Evolutionary conservation across 768 basidiomycete genomes (phyloP).

Genomic region (Calocybe cyanea): DNA sequence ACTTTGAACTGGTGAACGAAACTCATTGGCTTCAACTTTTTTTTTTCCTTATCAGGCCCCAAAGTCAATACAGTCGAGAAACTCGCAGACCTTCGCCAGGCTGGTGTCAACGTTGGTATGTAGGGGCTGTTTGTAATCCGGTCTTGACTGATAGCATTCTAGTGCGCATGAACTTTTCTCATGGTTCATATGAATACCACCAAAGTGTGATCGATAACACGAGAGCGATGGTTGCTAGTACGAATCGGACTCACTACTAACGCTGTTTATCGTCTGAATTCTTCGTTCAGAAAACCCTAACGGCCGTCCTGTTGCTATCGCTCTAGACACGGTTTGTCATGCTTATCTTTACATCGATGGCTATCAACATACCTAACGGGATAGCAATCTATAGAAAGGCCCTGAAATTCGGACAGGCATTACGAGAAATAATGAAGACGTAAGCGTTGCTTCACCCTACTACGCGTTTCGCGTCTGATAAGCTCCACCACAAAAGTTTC

Average conservation of each 20-base stretch:
- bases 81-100: conserved; percentile 76
- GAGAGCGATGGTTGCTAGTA: conserved; percentile 77
- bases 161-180: conserved; percentile 99
- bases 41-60: conserved; percentile 56
- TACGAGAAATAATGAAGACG: conserved; percentile 84
- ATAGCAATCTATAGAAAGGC: conserved; percentile 69
- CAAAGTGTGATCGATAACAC: conserved; percentile 99
- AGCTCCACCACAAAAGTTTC: conserved; percentile 46
- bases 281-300: conserved; percentile 51
- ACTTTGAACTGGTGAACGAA: conserved; percentile 6
- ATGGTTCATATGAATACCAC: conserved; percentile 98
- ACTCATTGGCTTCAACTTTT: conserved; percentile 7
- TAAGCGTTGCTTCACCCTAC: conserved; percentile 41
- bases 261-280: conserved; percentile 2
- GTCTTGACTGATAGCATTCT: conserved; percentile 3
- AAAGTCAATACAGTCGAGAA: conserved; percentile 93
- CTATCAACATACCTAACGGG: conserved; percentile 2
- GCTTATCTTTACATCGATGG: not conserved
- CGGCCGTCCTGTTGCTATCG: conserved; percentile 95
- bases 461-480: not conserved
- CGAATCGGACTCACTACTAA: conserved; percentile 20
- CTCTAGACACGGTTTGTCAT: conserved; percentile 84
- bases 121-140: conserved; percentile 12
- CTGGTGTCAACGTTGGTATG: conserved; percentile 97
- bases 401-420: conserved; percentile 98